phyloP scores from a whole-genome alignment of 805 yeast species.

The Starmerella geochares region DNA sequence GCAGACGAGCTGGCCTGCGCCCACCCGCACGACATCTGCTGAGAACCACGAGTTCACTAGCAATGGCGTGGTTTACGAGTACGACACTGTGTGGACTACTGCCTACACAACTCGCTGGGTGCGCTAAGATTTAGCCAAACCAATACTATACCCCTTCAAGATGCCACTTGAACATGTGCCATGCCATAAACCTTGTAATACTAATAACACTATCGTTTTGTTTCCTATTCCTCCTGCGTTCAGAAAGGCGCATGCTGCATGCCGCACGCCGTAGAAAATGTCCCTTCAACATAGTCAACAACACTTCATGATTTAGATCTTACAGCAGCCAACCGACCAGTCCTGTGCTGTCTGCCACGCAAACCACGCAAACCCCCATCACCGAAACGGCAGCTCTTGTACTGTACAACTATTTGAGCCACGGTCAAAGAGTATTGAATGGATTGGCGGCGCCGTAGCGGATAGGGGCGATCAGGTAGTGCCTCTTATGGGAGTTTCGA shows the following conservation, averaged over 20 bases:
- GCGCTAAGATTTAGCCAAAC: background rate
- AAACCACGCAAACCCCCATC: too few species aligned
- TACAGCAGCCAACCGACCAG: too few species aligned
- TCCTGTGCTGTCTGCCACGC: too few species aligned
- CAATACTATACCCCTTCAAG: background rate
- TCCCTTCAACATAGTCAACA: too few species aligned
- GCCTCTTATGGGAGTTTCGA: too few species aligned
- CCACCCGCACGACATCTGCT: background rate
- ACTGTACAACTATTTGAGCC: too few species aligned
- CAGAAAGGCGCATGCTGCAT: background rate
- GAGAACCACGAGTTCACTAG: constrained; percentile 9
- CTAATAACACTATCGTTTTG: background rate
- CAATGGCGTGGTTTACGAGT: constrained; percentile 12
- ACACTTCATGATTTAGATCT: too few species aligned
- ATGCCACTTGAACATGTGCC: background rate
- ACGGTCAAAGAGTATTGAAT: too few species aligned
- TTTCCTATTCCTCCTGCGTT: background rate
- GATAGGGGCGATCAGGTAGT: too few species aligned
- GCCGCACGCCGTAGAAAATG: too few species aligned
- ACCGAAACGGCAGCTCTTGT: too few species aligned
- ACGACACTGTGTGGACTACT: constrained; percentile 7
- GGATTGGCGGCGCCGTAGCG: too few species aligned
- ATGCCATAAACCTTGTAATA: background rate
- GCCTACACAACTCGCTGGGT: constrained; percentile 14
- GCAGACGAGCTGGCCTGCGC: constrained; percentile 6